Evolutionary conservation across 805 yeast genomes (phyloP).

Genomic region (Metschnikowia cerradonensis): DNA sequence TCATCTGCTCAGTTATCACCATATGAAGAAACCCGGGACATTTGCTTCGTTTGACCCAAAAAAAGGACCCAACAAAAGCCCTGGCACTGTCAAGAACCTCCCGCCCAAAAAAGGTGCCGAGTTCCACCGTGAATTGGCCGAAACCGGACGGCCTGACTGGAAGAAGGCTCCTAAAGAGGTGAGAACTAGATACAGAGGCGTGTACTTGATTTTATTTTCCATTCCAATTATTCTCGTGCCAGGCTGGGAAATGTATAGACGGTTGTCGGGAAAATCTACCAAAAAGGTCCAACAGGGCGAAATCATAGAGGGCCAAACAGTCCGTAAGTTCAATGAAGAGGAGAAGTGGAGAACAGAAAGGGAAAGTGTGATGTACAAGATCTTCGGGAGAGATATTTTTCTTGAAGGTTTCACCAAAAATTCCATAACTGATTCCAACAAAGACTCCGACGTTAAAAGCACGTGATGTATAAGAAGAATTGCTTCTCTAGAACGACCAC

Average conservation of each 20-base stretch:
- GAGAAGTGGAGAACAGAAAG: slow-evolving; percentile 40
- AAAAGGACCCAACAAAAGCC: background rate
- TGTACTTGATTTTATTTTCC: slow-evolving; percentile 34
- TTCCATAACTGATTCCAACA: slow-evolving; percentile 24
- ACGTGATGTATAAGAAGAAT: background rate
- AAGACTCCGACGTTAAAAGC: background rate
- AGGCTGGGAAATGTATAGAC: slow-evolving; percentile 30
- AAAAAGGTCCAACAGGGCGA: slow-evolving; percentile 41
- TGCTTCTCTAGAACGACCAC: background rate
- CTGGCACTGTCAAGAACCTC: background rate
- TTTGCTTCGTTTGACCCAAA: slow-evolving; percentile 6
- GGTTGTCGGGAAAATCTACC: slow-evolving; percentile 39
- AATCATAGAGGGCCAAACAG: slow-evolving; percentile 27
- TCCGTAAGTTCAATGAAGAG: slow-evolving; percentile 34
- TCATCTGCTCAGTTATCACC: background rate
- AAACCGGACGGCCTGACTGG: slow-evolving; percentile 42
- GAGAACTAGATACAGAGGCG: slow-evolving; percentile 34
- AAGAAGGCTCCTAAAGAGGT: slow-evolving; percentile 39
- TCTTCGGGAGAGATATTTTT: slow-evolving; percentile 40
- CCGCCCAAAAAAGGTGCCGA: slow-evolving; percentile 22
- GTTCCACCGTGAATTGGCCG: slow-evolving; percentile 33
- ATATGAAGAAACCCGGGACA: slow-evolving; percentile 13
- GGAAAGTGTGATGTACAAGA: slow-evolving; percentile 32
- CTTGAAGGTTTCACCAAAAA: slow-evolving; percentile 43
- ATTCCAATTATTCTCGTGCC: slow-evolving; percentile 35